Conservation (phyloP, 116 monocot species). For the Dioscorea cayenensis region DNA sequence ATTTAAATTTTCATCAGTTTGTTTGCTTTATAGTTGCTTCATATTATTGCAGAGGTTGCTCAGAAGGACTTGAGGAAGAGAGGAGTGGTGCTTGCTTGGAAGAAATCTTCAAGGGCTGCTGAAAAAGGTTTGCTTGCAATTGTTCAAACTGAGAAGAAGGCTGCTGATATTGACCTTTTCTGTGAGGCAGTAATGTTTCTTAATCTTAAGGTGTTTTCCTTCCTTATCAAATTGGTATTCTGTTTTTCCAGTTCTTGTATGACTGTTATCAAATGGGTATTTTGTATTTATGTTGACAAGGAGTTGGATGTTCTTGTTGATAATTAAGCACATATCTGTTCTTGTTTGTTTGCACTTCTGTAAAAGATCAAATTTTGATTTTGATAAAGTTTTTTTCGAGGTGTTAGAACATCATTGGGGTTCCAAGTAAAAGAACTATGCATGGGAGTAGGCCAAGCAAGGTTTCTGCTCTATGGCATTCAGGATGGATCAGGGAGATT, state of each 20-base stretch:
- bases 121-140: conserved; percentile 62
- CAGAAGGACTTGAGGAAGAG: too few species aligned
- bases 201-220: background rate
- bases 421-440: conserved; percentile 14
- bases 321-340: too few species aligned
- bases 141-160: conserved; percentile 74
- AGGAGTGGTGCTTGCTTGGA: conserved; percentile 64
- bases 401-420: conserved; percentile 8
- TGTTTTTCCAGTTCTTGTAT: too few species aligned
- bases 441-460: conserved; percentile 2
- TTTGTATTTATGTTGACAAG: too few species aligned
- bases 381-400: background rate
- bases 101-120: conserved; percentile 72
- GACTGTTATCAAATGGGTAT: too few species aligned
- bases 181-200: conserved; percentile 54
- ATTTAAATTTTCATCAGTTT: background rate
- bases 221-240: background rate
- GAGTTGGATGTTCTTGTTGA: too few species aligned
- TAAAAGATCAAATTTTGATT: too few species aligned
- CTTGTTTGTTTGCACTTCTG: too few species aligned
- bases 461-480: conserved; percentile 10
- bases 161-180: conserved; percentile 74
- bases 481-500: background rate
- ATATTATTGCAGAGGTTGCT: too few species aligned
- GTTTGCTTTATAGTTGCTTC: background rate